These are phyloP conservation scores for Suillus subluteus DNA, from an alignment of 768 basidiomycete species.

Conservation along the genomic window DNA sequence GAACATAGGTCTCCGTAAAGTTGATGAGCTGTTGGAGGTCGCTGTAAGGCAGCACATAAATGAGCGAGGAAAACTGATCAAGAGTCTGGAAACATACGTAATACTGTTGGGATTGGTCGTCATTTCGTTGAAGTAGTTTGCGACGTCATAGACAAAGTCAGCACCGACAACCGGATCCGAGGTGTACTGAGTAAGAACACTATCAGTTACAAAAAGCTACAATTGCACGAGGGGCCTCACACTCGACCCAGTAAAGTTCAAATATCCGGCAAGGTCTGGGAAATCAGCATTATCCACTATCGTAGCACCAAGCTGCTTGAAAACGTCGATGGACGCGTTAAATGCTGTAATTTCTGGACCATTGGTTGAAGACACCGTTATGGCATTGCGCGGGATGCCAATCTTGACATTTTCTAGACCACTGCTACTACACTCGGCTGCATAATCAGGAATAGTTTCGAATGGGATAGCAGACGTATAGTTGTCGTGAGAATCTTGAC, in stretches of 20 bases:
- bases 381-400: slow-evolving; percentile 7
- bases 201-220: not conserved
- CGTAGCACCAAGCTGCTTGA: not conserved
- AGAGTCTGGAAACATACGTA: not conserved
- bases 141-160: not conserved
- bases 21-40: not conserved
- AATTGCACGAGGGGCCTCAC: not conserved
- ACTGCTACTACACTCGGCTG: not conserved
- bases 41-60: not conserved
- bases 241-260: slow-evolving; percentile 3
- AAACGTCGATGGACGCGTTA: not conserved
- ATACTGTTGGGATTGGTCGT: slow-evolving; percentile 3
- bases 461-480: slow-evolving; percentile 10
- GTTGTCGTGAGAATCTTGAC: not conserved
- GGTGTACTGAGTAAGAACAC: not conserved
- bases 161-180: slow-evolving; percentile 2
- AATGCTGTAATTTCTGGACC: slow-evolving; percentile 4
- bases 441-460: slow-evolving; percentile 2
- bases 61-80: not conserved
- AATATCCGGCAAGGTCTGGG: slow-evolving; percentile 2
- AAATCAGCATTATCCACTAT: slow-evolving; percentile 8
- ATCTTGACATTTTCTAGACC: not conserved
- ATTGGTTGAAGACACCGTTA: slow-evolving; percentile 1
- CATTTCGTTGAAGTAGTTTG: slow-evolving; percentile 8
- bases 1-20: slow-evolving; percentile 1